These are phyloP conservation scores for Carallia pectinifolia DNA, from an alignment of 345 rosid genomes.

Conservation along the genomic window DNA sequence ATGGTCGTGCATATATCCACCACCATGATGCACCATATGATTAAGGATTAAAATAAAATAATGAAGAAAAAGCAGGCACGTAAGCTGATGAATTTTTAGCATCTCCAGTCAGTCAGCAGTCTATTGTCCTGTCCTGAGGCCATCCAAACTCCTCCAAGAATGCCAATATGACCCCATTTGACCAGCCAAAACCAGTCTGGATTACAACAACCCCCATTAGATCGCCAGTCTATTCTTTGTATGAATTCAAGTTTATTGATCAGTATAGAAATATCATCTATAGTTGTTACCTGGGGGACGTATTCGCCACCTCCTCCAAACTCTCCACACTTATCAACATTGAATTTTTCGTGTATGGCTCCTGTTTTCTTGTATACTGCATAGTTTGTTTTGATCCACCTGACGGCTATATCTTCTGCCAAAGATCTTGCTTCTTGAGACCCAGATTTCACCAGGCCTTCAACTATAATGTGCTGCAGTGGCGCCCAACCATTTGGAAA, in stretches of 20 bases:
- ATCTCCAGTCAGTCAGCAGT: slow-evolving; percentile 19
- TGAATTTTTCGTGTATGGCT: slow-evolving; percentile 49
- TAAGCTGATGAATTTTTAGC: too few species aligned
- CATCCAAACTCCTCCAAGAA: slow-evolving; percentile 95
- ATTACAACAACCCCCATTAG: slow-evolving; percentile 5
- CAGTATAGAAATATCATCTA: not conserved
- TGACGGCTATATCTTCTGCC: slow-evolving; percentile 67
- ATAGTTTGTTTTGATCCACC: slow-evolving; percentile 77
- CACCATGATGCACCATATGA: too few species aligned
- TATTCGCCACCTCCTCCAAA: slow-evolving; percentile 72
- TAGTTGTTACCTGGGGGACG: slow-evolving; percentile 34
- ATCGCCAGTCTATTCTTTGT: not conserved
- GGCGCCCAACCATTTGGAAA: slow-evolving; percentile 95
- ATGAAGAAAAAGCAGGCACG: too few species aligned
- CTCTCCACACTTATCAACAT: slow-evolving; percentile 50
- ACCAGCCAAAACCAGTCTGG: slow-evolving; percentile 98
- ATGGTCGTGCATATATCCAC: too few species aligned
- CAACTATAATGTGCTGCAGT: slow-evolving; percentile 69
- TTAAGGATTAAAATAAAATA: too few species aligned
- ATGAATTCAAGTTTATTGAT: not conserved
- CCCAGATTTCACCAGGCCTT: slow-evolving; percentile 60
- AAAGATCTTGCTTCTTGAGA: slow-evolving; percentile 48
- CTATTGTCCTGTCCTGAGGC: slow-evolving; percentile 52
- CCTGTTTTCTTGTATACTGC: slow-evolving; percentile 51
- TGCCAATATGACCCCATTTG: slow-evolving; percentile 79